A percentile compares a stretch with the other conserved stretches of the same genome.
Evolutionary conservation across 306 rosid species (phyloP).

Genomic region (Quercus agrifolia): DNA sequence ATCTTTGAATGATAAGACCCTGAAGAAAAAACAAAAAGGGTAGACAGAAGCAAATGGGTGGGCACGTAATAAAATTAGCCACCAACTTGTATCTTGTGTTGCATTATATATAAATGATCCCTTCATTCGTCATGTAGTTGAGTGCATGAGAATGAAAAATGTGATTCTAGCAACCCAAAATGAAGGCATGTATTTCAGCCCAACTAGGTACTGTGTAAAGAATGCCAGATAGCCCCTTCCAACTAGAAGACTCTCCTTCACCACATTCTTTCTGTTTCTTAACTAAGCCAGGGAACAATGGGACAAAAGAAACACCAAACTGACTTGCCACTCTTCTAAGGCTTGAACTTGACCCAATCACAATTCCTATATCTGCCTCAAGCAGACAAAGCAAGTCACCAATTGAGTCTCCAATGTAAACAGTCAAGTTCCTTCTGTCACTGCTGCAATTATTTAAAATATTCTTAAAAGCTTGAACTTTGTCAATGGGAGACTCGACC

Average conservation of each 20-base stretch:
- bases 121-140: conserved; percentile 38
- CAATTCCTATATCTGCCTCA: conserved; percentile 95
- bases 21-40: conserved; percentile 30
- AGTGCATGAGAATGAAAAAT: conserved; percentile 37
- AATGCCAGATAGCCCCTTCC: conserved; percentile 79
- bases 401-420: conserved; percentile 88
- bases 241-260: conserved; percentile 51
- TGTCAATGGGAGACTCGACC: conserved; percentile 89
- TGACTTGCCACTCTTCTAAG: conserved; percentile 67
- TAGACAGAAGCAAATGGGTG: conserved; percentile 50
- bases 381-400: conserved; percentile 96
- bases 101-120: conserved; percentile 41
- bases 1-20: conserved; percentile 49
- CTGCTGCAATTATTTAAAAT: conserved; percentile 36
- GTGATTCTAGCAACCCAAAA: conserved; percentile 77
- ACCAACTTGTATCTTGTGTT: conserved; percentile 54
- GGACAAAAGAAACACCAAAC: conserved; percentile 80
- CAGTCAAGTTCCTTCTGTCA: conserved; percentile 56
- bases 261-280: conserved; percentile 61
- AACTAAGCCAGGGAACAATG: conserved; percentile 71
- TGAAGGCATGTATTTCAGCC: conserved; percentile 97
- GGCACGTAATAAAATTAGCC: conserved; percentile 65
- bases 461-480: conserved; percentile 61
- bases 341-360: conserved; percentile 87
- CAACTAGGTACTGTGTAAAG: conserved; percentile 87